Conservation (phyloP, 495 filamentous ascomycete genomes). For the Aspergillus steynii region DNA sequence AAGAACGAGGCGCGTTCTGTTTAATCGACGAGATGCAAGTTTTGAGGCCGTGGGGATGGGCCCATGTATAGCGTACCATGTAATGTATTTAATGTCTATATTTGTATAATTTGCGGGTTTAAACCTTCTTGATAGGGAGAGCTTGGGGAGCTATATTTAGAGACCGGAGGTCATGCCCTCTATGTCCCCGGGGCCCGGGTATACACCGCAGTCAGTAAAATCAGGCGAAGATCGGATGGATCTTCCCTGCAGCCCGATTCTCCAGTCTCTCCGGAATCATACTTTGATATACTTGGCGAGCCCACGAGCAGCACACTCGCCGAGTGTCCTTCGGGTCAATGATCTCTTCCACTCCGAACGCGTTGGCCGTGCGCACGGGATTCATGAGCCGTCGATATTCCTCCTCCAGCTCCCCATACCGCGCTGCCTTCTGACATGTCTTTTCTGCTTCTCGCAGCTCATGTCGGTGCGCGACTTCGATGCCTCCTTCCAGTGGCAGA, state of each 20-base stretch:
- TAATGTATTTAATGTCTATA: neutral
- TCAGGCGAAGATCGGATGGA: constrained; percentile 49
- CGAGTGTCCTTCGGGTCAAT: constrained; percentile 61
- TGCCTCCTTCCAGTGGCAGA: constrained; percentile 59
- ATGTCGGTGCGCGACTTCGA: constrained; percentile 60
- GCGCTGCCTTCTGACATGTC: constrained; percentile 44
- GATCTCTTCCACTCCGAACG: constrained; percentile 65
- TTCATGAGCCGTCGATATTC: constrained; percentile 63
- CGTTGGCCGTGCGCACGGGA: constrained; percentile 62
- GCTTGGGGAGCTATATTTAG: too few relatives aligned
- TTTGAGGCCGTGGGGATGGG: constrained; percentile 70
- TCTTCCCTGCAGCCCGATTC: constrained; percentile 51
- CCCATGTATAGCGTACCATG: constrained; percentile 49
- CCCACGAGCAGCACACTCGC: constrained; percentile 54
- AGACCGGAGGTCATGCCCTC: too few relatives aligned
- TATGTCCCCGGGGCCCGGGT: neutral
- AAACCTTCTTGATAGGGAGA: neutral
- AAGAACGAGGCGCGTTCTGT: constrained; percentile 62
- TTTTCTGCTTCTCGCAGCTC: constrained; percentile 58
- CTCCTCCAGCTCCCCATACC: constrained; percentile 55
- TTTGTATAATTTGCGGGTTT: neutral
- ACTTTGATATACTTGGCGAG: constrained; percentile 52
- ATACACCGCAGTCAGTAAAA: neutral
- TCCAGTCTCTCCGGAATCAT: constrained; percentile 49
- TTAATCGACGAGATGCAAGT: constrained; percentile 85